Conservation (phyloP, 495 filamentous ascomycete genomes). For the Podospora conica region DNA sequence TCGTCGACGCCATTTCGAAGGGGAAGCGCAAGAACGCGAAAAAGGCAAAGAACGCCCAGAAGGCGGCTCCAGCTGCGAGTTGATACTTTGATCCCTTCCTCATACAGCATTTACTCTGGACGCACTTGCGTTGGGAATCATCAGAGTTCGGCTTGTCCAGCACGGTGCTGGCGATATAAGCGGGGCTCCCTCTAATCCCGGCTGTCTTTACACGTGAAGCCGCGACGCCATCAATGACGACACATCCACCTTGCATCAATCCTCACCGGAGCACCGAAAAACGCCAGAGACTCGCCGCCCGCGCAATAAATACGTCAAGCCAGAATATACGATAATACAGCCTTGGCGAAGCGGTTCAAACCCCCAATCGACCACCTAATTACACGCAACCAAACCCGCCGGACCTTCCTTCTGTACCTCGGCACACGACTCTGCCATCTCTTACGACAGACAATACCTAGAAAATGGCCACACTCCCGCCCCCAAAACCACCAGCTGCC, state of each 20-base stretch:
- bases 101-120: neutral
- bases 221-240: neutral
- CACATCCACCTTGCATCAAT: neutral
- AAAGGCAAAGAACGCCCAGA: constrained; percentile 15
- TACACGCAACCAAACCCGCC: neutral
- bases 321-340: neutral
- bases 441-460: neutral
- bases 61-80: constrained; percentile 7
- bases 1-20: constrained; percentile 36
- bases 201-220: neutral
- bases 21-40: constrained; percentile 34
- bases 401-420: neutral
- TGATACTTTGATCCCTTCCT: neutral
- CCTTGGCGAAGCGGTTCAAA: neutral
- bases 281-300: neutral
- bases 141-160: neutral
- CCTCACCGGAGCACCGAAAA: neutral
- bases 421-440: neutral
- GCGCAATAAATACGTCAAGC: neutral
- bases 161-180: neutral
- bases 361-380: neutral
- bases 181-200: neutral
- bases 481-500: neutral
- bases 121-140: neutral
- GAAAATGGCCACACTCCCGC: neutral